Base-by-base conservation (phyloP, 208 protist species). In the Acanthamoeba castellanii region DNA sequence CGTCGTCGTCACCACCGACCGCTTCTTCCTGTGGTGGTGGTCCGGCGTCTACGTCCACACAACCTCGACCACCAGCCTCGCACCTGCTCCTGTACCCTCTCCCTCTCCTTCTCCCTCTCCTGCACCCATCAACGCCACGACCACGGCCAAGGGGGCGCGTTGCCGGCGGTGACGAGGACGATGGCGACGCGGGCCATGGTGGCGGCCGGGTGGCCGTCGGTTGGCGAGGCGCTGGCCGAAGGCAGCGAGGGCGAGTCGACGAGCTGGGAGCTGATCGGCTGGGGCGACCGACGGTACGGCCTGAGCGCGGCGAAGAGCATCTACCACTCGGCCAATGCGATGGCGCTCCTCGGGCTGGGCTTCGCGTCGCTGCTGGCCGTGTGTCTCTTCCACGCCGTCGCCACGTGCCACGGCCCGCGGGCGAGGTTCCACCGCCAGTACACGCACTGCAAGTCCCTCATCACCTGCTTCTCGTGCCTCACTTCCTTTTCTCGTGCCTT, bases 21-120 rank as follows among this genome's bases (percentile, higher is more conserved):
- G 78, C 42, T 61, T 87, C 47, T 22, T 61, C 47, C n/a, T 87
- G 37, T 87, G 78, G 78, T 87, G 30, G 27, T 87, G 78, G 78
- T 61, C 78, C 25, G 78, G 78, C 22, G 47, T 61, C 27, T 87
- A 64, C 78, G 50, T 87, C 13, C 78, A 87, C n/a, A 87, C 78
- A 42, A 87, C 78, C 1, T 42, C 78, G 47, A 87, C 78, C 42
- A 20, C 47, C 78, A 18, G 30, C 22, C 78, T 0, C 14, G 78
- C 32, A 7, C 27, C 78, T 1, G 1, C 50, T 7, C 25, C 78
- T 6, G 9, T 2, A 3, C 32, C 78, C 32, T 59, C 20, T 7
- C n/a, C 50, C 4, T 61, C 50, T 18, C 7, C 78, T 37, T 37
- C 50, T 9, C n/a, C 50, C 50, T 87, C 47, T 5, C 50, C 47